These are phyloP conservation scores for Manihot esculenta DNA, from an alignment of 441 rosid species.

Conservation along the genomic window DNA sequence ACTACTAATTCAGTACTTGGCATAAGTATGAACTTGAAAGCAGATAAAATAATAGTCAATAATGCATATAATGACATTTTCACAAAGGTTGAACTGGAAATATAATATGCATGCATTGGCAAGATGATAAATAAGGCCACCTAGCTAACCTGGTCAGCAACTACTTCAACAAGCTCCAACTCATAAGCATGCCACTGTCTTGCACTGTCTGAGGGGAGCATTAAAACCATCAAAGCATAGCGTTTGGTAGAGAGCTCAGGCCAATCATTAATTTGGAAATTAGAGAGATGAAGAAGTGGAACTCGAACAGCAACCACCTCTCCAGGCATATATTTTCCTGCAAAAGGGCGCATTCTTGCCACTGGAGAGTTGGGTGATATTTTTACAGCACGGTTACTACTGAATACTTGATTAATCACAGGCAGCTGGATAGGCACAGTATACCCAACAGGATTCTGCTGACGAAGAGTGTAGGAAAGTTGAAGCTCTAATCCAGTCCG, in stretches of 20 bases:
- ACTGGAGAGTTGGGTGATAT: slow-evolving; percentile 89
- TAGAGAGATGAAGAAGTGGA: slow-evolving; percentile 91
- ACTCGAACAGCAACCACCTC: slow-evolving; percentile 99
- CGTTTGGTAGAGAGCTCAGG: slow-evolving; percentile 96
- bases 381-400: slow-evolving; percentile 66
- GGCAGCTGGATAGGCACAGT: slow-evolving; percentile 97
- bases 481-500: slow-evolving; percentile 96
- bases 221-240: slow-evolving; percentile 94
- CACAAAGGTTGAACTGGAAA: neutral
- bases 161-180: slow-evolving; percentile 98
- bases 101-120: neutral
- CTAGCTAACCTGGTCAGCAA: slow-evolving; percentile 83
- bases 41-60: neutral
- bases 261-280: slow-evolving; percentile 96
- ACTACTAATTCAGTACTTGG: neutral
- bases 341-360: slow-evolving; percentile 76
- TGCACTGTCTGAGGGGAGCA: slow-evolving; percentile 98
- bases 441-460: slow-evolving; percentile 85
- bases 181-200: slow-evolving; percentile 98
- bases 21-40: neutral
- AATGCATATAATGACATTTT: neutral
- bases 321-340: slow-evolving; percentile 81
- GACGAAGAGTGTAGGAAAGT: slow-evolving; percentile 87
- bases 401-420: slow-evolving; percentile 83
- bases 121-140: slow-evolving; percentile 8